Percentiles rank a stretch among this genome's conserved stretches.
Conservation (phyloP, 441 rosid genomes). For the Brassica balearica region DNA sequence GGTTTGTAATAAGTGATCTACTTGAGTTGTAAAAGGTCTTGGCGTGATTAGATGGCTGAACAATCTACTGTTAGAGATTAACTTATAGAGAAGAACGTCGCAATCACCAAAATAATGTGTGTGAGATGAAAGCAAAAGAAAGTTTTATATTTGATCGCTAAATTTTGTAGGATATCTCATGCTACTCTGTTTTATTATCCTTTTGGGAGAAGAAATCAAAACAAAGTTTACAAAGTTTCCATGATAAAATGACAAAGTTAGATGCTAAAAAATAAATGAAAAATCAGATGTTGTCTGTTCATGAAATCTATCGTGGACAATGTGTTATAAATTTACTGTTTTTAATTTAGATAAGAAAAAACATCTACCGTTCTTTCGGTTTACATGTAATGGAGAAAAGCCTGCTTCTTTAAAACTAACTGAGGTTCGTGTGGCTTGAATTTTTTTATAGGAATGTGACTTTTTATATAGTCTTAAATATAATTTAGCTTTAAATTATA, state of each 20-base stretch:
- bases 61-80: background rate
- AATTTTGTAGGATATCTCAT: background rate
- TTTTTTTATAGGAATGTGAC: background rate
- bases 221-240: background rate
- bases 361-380: background rate
- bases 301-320: background rate
- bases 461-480: background rate
- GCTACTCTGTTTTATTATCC: background rate
- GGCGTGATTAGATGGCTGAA: too few species aligned
- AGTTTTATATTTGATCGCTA: background rate
- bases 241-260: background rate
- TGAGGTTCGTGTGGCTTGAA: background rate
- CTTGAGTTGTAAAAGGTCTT: too few species aligned
- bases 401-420: background rate
- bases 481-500: too few species aligned
- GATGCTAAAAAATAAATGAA: background rate
- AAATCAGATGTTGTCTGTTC: background rate
- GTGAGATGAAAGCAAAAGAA: background rate
- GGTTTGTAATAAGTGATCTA: too few species aligned
- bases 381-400: conserved; percentile 2
- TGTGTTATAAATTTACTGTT: background rate
- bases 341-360: background rate
- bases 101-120: background rate
- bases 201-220: background rate
- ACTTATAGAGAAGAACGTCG: background rate